phyloP scores from a whole-genome alignment of 805 yeast species.

The Candida vaughaniae region DNA sequence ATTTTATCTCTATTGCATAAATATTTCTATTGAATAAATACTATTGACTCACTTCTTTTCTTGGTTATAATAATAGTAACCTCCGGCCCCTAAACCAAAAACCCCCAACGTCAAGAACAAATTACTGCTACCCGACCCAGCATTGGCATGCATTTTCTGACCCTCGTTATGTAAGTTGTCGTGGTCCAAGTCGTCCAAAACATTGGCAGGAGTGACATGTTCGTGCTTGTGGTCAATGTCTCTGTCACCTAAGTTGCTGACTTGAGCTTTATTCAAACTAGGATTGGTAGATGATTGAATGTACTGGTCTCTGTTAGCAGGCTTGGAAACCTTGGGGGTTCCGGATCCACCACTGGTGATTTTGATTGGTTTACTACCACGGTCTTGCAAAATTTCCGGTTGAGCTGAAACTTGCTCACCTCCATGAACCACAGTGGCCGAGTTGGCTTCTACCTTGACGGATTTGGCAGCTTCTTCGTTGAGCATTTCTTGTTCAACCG shows the following conservation, averaged over 20 bases:
- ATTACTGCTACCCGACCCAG: conserved; percentile 5
- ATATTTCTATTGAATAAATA: too few species aligned
- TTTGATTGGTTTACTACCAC: conserved; percentile 37
- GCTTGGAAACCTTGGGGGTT: conserved; percentile 20
- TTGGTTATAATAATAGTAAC: conserved; percentile 22
- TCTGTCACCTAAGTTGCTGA: conserved; percentile 34
- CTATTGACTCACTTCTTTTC: conserved; percentile 1
- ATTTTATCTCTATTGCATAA: too few species aligned
- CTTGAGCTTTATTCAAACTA: conserved; percentile 35
- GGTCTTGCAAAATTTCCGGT: conserved; percentile 40
- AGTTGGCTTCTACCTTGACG: conserved; percentile 44
- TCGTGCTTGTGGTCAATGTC: conserved; percentile 37
- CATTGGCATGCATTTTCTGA: conserved; percentile 11
- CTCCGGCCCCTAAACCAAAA: conserved; percentile 30
- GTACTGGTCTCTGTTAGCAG: conserved; percentile 40
- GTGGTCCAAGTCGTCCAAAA: conserved; percentile 39
- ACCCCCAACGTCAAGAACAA: conserved; percentile 21
- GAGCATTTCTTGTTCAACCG: conserved; percentile 37
- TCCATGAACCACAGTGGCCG: conserved; percentile 41
- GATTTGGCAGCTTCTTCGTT: conserved; percentile 32
- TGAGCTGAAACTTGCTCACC: conserved; percentile 40
- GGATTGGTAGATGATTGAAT: conserved; percentile 43
- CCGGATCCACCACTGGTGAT: conserved; percentile 17
- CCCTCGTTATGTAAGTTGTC: conserved; percentile 23
- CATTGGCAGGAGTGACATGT: conserved; percentile 28